A percentile compares a stretch with the other conserved stretches of the same genome.
These are phyloP conservation scores for Solanum peruvianum DNA, from an alignment of 257 asterid genomes.

Conservation along the genomic window DNA sequence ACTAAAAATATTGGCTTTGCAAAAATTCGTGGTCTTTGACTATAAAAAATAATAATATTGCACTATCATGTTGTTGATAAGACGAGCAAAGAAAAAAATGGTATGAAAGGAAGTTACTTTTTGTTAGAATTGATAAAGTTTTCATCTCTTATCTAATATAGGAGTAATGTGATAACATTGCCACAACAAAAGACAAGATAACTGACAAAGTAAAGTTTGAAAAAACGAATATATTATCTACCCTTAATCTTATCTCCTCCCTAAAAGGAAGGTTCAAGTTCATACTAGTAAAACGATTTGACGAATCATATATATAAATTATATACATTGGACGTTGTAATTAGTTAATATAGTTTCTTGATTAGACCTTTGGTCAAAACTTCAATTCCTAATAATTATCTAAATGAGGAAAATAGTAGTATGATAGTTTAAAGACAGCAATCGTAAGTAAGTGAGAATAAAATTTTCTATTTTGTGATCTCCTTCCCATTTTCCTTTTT, in stretches of 20 bases:
- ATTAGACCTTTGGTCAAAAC: not conserved
- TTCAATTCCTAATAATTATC: not conserved
- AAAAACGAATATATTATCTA: not conserved
- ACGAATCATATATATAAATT: not conserved
- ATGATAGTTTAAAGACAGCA: not conserved
- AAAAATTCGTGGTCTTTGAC: not conserved
- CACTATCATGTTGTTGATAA: not conserved
- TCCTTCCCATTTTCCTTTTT: rapidly evolving
- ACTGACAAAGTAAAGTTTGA: not conserved
- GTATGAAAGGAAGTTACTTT: not conserved
- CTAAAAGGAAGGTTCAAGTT: not conserved
- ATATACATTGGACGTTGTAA: not conserved
- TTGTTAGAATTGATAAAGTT: not conserved
- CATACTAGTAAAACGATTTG: not conserved
- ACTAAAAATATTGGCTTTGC: not conserved
- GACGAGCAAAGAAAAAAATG: not conserved
- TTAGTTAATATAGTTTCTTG: not conserved
- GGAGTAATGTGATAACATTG: not conserved
- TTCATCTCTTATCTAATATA: not conserved
- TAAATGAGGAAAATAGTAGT: not conserved
- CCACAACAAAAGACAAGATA: not conserved
- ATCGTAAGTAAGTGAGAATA: no score
- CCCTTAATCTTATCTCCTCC: not conserved
- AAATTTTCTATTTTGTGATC: rapidly evolving
- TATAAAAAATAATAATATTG: not conserved